phyloP scores from a whole-genome alignment of 225 moss, liverwort and hornwort genomes.

The Antitrichia curtipendula region DNA sequence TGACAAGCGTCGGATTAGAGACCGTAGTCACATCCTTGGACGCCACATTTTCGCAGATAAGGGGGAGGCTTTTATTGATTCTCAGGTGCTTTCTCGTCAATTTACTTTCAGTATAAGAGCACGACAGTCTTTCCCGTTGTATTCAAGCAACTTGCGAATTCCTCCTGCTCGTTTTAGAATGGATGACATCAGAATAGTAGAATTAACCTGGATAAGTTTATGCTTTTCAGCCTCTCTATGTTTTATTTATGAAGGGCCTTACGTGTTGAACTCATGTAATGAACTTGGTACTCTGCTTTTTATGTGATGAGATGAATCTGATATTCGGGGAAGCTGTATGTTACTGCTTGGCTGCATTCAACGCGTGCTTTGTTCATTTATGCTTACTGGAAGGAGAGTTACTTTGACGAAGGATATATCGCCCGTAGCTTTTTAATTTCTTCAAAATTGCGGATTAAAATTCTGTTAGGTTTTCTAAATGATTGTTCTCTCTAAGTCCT shows the following conservation, averaged over 20 bases:
- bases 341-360: not conserved
- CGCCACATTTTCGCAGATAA: constrained; percentile 91
- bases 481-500: not conserved
- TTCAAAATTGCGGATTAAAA: not conserved
- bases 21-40: constrained; percentile 96
- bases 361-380: not conserved
- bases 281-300: not conserved
- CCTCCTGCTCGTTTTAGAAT: not conserved
- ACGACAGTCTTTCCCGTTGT: not conserved
- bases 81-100: constrained; percentile 41
- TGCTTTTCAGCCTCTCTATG: not conserved
- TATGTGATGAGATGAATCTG: not conserved
- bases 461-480: not conserved
- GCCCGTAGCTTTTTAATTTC: not conserved
- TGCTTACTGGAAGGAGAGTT: not conserved
- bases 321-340: not conserved
- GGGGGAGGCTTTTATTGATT: constrained; percentile 74
- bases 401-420: not conserved
- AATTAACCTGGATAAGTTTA: not conserved
- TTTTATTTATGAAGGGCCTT: not conserved
- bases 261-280: not conserved
- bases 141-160: not conserved
- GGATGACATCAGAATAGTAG: not conserved
- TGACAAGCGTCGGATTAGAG: constrained; percentile 85
- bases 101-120: not conserved